A percentile compares a stretch with the other conserved stretches of the same genome.
phyloP scores from a whole-genome alignment of 2,329 filamentous ascomycete genomes.

The Ampelomyces quisqualis region DNA sequence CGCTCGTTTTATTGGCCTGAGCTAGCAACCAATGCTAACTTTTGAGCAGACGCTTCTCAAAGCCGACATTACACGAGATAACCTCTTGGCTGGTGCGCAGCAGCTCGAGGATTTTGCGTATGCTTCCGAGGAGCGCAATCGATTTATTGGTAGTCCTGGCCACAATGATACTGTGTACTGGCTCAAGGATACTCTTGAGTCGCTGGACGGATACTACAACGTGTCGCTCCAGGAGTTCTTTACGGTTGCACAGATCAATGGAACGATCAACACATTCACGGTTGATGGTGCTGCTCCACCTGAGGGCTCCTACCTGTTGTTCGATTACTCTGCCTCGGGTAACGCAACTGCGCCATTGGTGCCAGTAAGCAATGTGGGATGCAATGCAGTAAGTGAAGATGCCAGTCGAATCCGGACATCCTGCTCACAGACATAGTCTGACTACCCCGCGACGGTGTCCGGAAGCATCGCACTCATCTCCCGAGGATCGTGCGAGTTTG shows the following conservation, averaged over 20 bases:
- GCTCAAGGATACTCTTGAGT: constrained; percentile 35
- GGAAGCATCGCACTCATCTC: constrained; percentile 70
- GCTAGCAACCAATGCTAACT: constrained; percentile 7
- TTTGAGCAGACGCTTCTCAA: constrained; percentile 28
- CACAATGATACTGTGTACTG: constrained; percentile 46
- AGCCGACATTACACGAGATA: constrained; percentile 26
- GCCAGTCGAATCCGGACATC: neutral
- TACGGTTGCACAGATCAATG: constrained; percentile 23
- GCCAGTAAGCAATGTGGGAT: constrained; percentile 35
- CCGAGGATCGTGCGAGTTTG: constrained; percentile 71
- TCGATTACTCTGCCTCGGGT: constrained; percentile 32
- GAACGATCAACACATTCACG: constrained; percentile 21
- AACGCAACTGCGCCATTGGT: constrained; percentile 29
- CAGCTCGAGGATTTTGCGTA: constrained; percentile 44
- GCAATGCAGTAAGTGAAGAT: constrained; percentile 23
- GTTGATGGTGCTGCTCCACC: constrained; percentile 17
- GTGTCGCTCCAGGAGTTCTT: constrained; percentile 35
- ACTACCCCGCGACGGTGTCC: constrained; percentile 61
- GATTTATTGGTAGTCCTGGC: constrained; percentile 41
- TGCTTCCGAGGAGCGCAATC: constrained; percentile 38
- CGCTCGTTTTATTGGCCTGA: neutral
- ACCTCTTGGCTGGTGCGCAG: constrained; percentile 33
- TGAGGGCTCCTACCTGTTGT: constrained; percentile 14
- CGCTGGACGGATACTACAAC: constrained; percentile 41
- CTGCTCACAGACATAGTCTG: constrained; percentile 41